These are phyloP conservation scores for Diutina mesorugosa DNA, from an alignment of 1,139 yeast species.

Conservation along the genomic window DNA sequence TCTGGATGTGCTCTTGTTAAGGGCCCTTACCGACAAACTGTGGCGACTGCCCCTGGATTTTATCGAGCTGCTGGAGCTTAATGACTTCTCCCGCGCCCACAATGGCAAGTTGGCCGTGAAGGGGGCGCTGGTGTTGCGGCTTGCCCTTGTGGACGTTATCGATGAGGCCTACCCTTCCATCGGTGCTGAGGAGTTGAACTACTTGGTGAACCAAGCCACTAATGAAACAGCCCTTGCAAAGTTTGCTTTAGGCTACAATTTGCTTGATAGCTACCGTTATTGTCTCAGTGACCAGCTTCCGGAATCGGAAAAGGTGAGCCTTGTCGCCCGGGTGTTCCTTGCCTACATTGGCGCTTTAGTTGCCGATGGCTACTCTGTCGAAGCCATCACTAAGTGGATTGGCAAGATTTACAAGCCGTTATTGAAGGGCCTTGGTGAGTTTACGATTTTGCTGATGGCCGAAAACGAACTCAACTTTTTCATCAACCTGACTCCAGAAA, in stretches of 20 bases:
- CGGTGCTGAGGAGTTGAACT: background rate
- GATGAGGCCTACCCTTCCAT: background rate
- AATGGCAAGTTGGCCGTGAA: conserved; percentile 1
- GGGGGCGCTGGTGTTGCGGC: background rate
- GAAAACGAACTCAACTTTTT: background rate
- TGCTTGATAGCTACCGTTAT: background rate
- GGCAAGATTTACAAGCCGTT: background rate
- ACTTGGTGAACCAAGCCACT: background rate
- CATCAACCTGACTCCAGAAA: background rate
- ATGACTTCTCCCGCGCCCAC: background rate
- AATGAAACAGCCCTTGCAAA: background rate
- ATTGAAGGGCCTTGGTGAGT: background rate
- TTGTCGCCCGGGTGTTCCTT: background rate
- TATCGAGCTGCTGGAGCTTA: conserved; percentile 1
- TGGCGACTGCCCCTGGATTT: conserved; percentile 1
- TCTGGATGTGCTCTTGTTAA: background rate
- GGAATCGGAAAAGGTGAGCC: background rate
- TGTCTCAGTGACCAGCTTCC: background rate
- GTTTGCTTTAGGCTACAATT: background rate
- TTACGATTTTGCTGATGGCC: background rate
- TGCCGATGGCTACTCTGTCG: background rate
- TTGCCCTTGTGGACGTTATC: background rate
- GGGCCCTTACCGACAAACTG: conserved; percentile 1
- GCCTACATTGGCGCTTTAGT: background rate
- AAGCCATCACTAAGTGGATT: background rate